These are phyloP conservation scores for Cystofilobasidium ferigula DNA, from an alignment of 768 basidiomycete species.

Conservation along the genomic window DNA sequence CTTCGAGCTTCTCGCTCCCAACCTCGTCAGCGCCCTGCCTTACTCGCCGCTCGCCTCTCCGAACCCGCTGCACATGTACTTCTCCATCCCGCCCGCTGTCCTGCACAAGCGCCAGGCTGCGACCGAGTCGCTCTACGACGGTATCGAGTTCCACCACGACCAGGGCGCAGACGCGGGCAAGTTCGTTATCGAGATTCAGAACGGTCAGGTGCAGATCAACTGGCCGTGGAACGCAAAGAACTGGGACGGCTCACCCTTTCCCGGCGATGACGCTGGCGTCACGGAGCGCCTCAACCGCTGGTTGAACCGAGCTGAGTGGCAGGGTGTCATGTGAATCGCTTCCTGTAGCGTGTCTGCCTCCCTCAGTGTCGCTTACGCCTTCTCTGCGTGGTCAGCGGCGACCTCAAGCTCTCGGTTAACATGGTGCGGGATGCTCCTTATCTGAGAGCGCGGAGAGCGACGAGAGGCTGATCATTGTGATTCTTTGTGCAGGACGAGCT, in stretches of 20 bases:
- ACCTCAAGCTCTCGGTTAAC: constrained; percentile 13
- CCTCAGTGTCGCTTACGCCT: not conserved
- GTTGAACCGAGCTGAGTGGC: constrained; percentile 10
- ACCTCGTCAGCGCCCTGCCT: constrained; percentile 8
- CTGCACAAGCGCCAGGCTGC: constrained; percentile 12
- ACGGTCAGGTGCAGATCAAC: constrained; percentile 2
- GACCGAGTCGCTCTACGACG: constrained; percentile 13
- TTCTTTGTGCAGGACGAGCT: constrained; percentile 10
- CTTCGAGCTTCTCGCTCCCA: constrained; percentile 12
- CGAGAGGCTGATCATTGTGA: not conserved
- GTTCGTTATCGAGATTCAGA: constrained; percentile 11
- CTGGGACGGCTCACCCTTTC: not conserved
- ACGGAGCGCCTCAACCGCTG: constrained; percentile 1
- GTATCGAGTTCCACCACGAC: not conserved
- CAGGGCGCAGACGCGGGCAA: constrained; percentile 8
- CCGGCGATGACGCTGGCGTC: constrained; percentile 9
- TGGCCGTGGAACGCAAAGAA: constrained; percentile 21
- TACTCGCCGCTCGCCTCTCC: constrained; percentile 22
- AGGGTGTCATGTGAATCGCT: constrained; percentile 1
- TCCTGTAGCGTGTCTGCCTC: not conserved
- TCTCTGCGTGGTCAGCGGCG: not conserved
- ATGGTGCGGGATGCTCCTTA: not conserved
- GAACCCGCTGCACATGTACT: constrained; percentile 18
- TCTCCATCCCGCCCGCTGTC: constrained; percentile 8
- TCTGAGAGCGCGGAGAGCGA: too few relatives aligned